phyloP scores from a whole-genome alignment of 2,329 filamentous ascomycete genomes.

The Diaporthe aspalathi region DNA sequence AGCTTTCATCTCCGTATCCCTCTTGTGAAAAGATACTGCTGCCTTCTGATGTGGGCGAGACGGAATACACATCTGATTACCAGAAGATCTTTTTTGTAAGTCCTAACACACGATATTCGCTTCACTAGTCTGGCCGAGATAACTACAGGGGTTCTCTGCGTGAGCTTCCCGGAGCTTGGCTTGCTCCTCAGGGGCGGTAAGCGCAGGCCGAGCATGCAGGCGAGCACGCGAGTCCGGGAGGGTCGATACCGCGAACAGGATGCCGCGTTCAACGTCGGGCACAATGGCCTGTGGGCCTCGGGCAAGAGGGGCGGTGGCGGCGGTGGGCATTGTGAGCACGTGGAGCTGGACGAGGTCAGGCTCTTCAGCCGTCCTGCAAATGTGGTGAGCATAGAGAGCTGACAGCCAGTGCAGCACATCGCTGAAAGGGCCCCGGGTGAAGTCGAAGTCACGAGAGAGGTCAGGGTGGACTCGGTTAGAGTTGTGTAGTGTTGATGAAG shows the following conservation, averaged over 20 bases:
- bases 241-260: constrained; percentile 7
- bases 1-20: background rate
- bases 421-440: too few relatives aligned
- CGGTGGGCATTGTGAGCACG: too few relatives aligned
- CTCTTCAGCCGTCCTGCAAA: too few relatives aligned
- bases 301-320: too few relatives aligned
- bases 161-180: constrained; percentile 24
- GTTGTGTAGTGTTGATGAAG: too few relatives aligned
- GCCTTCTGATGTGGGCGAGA: background rate
- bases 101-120: background rate
- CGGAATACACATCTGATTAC: background rate
- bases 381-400: too few relatives aligned
- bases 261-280: background rate
- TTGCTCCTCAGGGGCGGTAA: background rate
- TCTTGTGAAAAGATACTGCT: background rate
- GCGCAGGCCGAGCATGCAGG: background rate
- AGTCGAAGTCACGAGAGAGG: too few relatives aligned
- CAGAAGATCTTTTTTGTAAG: background rate
- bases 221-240: constrained; percentile 10
- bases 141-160: constrained; percentile 13
- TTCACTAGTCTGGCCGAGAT: background rate
- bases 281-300: too few relatives aligned
- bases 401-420: too few relatives aligned
- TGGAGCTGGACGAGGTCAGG: too few relatives aligned
- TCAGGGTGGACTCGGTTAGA: too few relatives aligned